Evolutionary conservation across 2,329 filamentous ascomycete species (phyloP), one percentile per base, ranked within the genome.

Genomic region (Penicillium sp.): DNA sequence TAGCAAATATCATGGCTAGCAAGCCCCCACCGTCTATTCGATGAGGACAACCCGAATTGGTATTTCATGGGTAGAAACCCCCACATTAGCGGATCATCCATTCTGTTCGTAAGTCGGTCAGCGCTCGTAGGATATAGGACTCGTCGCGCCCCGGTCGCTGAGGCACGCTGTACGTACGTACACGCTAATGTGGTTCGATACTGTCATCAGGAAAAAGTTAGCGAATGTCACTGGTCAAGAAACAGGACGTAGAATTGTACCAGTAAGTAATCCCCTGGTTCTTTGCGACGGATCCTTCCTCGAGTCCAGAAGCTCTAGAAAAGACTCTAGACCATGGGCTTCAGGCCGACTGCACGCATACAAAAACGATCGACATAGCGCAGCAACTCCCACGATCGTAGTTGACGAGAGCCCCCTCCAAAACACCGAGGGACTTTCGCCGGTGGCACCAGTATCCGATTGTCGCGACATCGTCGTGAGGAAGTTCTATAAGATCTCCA

Each of bases 1-100:
- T 96, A 99, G 79, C 93, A 97, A 63, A 99, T 93, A 77, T 99
- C 95, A 76, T 97, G 92, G 71, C 93, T 96, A 26, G 92, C 95
- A 58, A 99, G 85, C 9, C 90, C 88, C 92, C 93, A 98, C 75
- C 95, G 88, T 71, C 93, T 84, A 73, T 93, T 95, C 69, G 74
- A 78, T 7, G 73, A 73, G 60, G 85, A 83, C 21, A 91, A 87
- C 62, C 89, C 87, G 71, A 91, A 88, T 66, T 86, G 81, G 73
- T 95, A 92, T 54, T 85, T 84, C 50, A 91, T 76, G 1, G 95
- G 95, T 4, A 99, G 81, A 41, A 92, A 87, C 19, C 94, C 95
- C 94, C 94, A 99, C 69, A 97, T 88, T 62, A 98, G 80, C 29
- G 95, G 95, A 79, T 99, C 95, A 78, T 99, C 95, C 70, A 98